Evolutionary conservation across 495 filamentous ascomycete genomes (phyloP).

Genomic region (Endocarpon pusillum): DNA sequence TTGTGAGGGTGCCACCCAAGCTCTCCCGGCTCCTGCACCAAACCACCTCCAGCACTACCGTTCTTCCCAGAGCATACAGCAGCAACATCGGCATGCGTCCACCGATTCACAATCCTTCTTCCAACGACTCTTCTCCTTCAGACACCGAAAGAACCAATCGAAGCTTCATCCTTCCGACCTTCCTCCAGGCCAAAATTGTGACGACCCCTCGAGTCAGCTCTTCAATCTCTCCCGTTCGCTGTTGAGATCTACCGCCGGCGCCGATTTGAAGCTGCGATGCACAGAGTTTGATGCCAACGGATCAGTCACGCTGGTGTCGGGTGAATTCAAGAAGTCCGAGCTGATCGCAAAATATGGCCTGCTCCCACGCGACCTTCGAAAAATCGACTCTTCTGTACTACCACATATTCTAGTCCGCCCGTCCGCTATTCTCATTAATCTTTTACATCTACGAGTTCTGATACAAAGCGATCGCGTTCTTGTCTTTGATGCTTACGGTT

Average conservation of each 20-base stretch:
- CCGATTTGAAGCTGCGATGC: constrained; percentile 63
- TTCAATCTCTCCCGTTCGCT: constrained; percentile 41
- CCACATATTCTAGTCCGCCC: constrained; percentile 91
- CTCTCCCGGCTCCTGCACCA: too few species aligned
- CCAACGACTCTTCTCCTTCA: constrained; percentile 36
- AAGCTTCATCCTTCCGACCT: too few species aligned
- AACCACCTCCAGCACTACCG: neutral
- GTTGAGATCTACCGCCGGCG: constrained; percentile 34
- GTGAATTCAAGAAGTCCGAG: constrained; percentile 93
- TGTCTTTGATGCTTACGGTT: constrained; percentile 88
- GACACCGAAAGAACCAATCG: constrained; percentile 17
- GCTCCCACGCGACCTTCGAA: constrained; percentile 85
- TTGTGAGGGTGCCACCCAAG: too few species aligned
- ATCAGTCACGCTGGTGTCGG: constrained; percentile 86
- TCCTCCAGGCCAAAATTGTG: constrained; percentile 14
- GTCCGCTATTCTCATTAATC: constrained; percentile 83
- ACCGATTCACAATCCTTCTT: constrained; percentile 32
- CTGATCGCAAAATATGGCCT: constrained; percentile 96
- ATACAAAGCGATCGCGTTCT: constrained; percentile 91
- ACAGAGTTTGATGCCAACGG: constrained; percentile 90
- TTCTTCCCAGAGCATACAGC: too few species aligned
- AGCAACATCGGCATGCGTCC: constrained; percentile 20
- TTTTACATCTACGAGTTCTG: constrained; percentile 81
- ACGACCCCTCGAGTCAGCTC: too few species aligned
- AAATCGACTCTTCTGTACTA: constrained; percentile 96